phyloP scores from a whole-genome alignment of 805 yeast species.

The Alloascoidea africana region DNA sequence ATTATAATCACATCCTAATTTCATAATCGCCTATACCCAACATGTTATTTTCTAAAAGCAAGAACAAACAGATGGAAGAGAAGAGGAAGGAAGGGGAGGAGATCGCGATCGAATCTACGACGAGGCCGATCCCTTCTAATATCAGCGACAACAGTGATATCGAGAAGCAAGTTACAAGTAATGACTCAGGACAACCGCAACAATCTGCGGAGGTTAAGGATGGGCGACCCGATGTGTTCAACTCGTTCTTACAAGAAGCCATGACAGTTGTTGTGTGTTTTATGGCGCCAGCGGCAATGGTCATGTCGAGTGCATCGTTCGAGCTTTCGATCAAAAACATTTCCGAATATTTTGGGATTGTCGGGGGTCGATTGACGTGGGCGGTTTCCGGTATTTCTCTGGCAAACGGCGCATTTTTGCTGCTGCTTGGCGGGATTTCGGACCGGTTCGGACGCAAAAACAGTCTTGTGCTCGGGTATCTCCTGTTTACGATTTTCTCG shows the following conservation, averaged over 20 bases:
- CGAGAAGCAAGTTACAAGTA: too few species aligned
- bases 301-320: slow-evolving; percentile 21
- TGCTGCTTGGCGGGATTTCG: slow-evolving; percentile 31
- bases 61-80: too few species aligned
- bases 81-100: too few species aligned
- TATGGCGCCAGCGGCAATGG: slow-evolving; percentile 26
- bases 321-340: slow-evolving; percentile 22
- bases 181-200: too few species aligned
- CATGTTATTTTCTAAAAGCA: too few species aligned
- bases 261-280: slow-evolving; percentile 18
- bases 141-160: too few species aligned
- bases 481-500: slow-evolving; percentile 17
- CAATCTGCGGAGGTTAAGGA: too few species aligned
- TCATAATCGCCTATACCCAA: too few species aligned
- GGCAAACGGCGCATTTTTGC: slow-evolving; percentile 27
- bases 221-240: slow-evolving; percentile 22
- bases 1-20: too few species aligned
- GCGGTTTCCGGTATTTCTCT: slow-evolving; percentile 23
- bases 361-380: slow-evolving; percentile 30
- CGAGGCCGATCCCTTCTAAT: too few species aligned
- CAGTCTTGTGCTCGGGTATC: slow-evolving; percentile 21
- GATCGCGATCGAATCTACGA: too few species aligned
- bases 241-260: slow-evolving; percentile 18
- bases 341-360: slow-evolving; percentile 19
- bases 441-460: slow-evolving; percentile 31